phyloP scores from a whole-genome alignment of 1,139 yeast genomes.

The Yamadazyma membranifaciens region DNA sequence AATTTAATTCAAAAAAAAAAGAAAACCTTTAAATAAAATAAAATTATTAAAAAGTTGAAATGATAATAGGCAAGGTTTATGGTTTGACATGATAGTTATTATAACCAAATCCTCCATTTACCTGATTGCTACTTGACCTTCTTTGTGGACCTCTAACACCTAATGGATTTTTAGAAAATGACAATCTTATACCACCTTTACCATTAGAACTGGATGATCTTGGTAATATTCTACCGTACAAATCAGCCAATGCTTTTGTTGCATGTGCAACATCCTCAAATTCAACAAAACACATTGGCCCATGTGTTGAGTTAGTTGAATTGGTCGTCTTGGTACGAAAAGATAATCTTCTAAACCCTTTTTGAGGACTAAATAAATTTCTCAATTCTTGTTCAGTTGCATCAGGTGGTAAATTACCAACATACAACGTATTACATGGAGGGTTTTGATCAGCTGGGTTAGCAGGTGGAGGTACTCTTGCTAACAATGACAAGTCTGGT shows the following conservation, averaged over 20 bases:
- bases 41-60: neutral
- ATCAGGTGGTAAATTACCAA: slow-evolving; percentile 96
- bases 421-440: slow-evolving; percentile 95
- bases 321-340: slow-evolving; percentile 63
- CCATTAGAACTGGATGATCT: slow-evolving; percentile 66
- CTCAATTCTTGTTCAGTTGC: slow-evolving; percentile 93
- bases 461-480: slow-evolving; percentile 91
- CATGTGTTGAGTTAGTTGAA: slow-evolving; percentile 54
- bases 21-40: neutral
- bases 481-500: slow-evolving; percentile 71
- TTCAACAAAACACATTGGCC: slow-evolving; percentile 99
- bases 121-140: slow-evolving; percentile 39
- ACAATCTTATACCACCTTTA: slow-evolving; percentile 91
- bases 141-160: slow-evolving; percentile 83
- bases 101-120: slow-evolving; percentile 15
- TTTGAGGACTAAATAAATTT: slow-evolving; percentile 80
- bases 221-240: slow-evolving; percentile 83
- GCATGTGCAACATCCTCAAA: slow-evolving; percentile 95
- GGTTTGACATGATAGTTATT: slow-evolving; percentile 13
- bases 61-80: slow-evolving; percentile 1
- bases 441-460: slow-evolving; percentile 99
- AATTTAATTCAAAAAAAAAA: no score
- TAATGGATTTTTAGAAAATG: slow-evolving; percentile 92
- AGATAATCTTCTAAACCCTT: slow-evolving; percentile 88
- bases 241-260: slow-evolving; percentile 86